A percentile compares a stretch with the other conserved stretches of the same genome.
Evolutionary conservation across 1,139 yeast species (phyloP).

Genomic region (Sugiyamaella japonica): DNA sequence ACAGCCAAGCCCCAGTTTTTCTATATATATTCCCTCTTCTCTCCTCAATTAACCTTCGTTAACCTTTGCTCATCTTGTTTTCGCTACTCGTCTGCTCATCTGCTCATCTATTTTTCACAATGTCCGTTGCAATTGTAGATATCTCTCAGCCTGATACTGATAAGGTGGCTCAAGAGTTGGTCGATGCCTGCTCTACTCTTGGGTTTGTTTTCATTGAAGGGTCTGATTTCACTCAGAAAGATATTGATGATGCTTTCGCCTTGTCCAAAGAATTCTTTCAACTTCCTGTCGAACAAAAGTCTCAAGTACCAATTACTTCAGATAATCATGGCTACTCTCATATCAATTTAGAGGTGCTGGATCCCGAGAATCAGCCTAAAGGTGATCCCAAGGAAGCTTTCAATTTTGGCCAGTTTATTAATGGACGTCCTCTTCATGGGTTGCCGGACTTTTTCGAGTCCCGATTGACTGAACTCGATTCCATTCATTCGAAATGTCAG

Average conservation of each 20-base stretch:
- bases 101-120: background rate
- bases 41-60: background rate
- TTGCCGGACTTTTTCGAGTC: constrained; percentile 41
- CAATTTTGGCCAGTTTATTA: constrained; percentile 40
- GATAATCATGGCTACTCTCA: constrained; percentile 65
- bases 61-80: background rate
- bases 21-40: background rate
- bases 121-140: constrained; percentile 45
- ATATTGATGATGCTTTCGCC: constrained; percentile 55
- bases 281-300: constrained; percentile 52
- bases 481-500: constrained; percentile 46
- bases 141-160: constrained; percentile 40
- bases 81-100: background rate
- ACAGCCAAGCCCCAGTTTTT: background rate
- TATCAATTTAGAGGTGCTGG: constrained; percentile 56
- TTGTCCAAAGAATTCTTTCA: constrained; percentile 59
- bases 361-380: constrained; percentile 42
- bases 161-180: constrained; percentile 51
- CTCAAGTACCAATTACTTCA: constrained; percentile 48
- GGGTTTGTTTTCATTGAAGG: constrained; percentile 77
- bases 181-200: constrained; percentile 64
- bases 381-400: constrained; percentile 67
- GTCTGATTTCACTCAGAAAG: constrained; percentile 60
- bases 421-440: constrained; percentile 42
- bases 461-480: constrained; percentile 34